These are phyloP conservation scores for Lupinus albus DNA, from an alignment of 306 rosid genomes.

Conservation along the genomic window DNA sequence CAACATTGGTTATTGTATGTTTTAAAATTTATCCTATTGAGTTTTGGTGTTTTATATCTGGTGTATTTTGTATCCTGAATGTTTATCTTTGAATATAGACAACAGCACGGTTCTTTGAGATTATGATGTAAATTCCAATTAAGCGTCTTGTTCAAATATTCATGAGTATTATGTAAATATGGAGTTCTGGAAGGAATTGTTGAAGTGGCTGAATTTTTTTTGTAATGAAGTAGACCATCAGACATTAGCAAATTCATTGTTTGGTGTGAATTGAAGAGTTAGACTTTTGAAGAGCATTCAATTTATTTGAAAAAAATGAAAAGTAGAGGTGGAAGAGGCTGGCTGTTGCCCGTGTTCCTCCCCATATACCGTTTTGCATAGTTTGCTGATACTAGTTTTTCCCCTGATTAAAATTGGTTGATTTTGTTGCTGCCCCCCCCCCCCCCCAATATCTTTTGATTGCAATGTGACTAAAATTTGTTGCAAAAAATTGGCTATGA, in stretches of 20 bases:
- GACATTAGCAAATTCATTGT: neutral
- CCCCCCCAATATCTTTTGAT: neutral
- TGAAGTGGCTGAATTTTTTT: slow-evolving; percentile 3
- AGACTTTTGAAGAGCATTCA: neutral
- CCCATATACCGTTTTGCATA: neutral
- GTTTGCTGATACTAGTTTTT: neutral
- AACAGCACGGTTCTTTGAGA: neutral
- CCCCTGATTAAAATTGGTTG: slow-evolving; percentile 2
- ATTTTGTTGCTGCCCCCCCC: neutral
- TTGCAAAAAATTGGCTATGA: neutral
- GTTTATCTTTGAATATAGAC: neutral
- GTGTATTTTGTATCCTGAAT: neutral
- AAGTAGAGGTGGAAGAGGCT: neutral
- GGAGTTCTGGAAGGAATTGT: neutral
- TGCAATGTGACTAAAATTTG: neutral
- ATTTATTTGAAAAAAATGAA: neutral
- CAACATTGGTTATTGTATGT: neutral
- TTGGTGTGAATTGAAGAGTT: neutral
- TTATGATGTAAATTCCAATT: neutral
- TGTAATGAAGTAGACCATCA: neutral
- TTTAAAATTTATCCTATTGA: neutral
- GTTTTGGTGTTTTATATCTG: neutral
- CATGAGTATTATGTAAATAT: neutral
- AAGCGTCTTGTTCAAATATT: neutral
- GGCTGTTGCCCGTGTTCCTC: neutral